A percentile compares a stretch with the other conserved stretches of the same genome.
Conservation (phyloP, 345 rosid species). For the Linum trigynum region DNA sequence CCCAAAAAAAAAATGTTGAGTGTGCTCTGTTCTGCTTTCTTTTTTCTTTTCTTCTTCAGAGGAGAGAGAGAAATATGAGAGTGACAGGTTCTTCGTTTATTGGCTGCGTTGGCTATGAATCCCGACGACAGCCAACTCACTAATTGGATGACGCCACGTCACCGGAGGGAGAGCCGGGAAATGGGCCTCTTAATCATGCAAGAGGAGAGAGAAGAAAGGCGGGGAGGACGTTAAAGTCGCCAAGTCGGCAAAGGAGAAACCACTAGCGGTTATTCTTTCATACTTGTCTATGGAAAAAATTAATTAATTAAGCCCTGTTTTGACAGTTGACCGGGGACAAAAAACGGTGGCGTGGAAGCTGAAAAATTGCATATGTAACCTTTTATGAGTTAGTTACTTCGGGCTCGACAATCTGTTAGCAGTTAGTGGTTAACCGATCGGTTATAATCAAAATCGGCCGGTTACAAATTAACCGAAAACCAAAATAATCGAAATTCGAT, state of each 20-base stretch:
- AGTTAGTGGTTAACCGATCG: too few species aligned
- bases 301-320: too few species aligned
- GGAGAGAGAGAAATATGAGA: constrained; percentile 21
- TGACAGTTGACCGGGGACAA: too few species aligned
- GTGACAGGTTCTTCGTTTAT: constrained; percentile 36
- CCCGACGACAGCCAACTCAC: constrained; percentile 34
- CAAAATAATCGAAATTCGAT: too few species aligned
- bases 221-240: not conserved
- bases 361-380: too few species aligned
- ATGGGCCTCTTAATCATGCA: too few species aligned
- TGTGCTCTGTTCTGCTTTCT: not conserved
- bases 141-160: constrained; percentile 39
- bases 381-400: too few species aligned
- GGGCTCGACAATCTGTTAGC: too few species aligned
- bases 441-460: too few species aligned
- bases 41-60: not conserved
- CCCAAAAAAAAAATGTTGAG: not conserved
- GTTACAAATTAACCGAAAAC: too few species aligned
- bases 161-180: not conserved
- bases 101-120: constrained; percentile 37
- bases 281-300: too few species aligned
- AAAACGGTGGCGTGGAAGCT: too few species aligned
- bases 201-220: not conserved
- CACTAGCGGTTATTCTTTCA: not conserved
- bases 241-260: not conserved